Evolutionary conservation across 192 early-diverging fungal species (phyloP).

Genomic region (Podila minutissima): DNA sequence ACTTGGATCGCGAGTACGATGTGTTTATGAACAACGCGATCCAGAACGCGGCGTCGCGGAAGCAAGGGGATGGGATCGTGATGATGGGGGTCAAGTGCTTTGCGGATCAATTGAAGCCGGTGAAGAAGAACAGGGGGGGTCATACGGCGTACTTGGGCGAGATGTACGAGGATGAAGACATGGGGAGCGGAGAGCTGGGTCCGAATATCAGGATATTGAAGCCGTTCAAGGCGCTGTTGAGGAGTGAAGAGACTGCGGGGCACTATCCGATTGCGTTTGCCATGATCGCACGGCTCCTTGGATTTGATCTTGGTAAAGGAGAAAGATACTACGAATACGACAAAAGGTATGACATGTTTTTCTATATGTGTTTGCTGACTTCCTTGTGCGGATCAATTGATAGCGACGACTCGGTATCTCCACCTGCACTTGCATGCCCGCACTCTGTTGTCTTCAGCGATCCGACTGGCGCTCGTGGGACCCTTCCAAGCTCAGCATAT

Average conservation of each 20-base stretch:
- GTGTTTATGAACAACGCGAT: constrained; percentile 65
- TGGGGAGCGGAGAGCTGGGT: constrained; percentile 27
- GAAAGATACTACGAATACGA: too few relatives aligned
- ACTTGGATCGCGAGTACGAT: constrained; percentile 55
- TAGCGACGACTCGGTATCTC: constrained; percentile 77
- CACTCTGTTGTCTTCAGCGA: constrained; percentile 85
- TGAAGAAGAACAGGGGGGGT: neutral
- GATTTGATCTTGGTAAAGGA: constrained; percentile 61
- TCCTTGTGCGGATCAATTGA: too few relatives aligned
- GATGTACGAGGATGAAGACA: constrained; percentile 49
- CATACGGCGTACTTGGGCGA: neutral
- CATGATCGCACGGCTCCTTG: constrained; percentile 42
- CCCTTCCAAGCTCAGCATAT: constrained; percentile 88
- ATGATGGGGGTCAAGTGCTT: constrained; percentile 73
- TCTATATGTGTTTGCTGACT: too few relatives aligned
- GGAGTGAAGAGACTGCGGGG: constrained; percentile 57
- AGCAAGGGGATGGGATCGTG: constrained; percentile 76
- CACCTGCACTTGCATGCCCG: constrained; percentile 89
- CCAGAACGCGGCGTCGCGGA: constrained; percentile 70
- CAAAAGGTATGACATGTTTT: too few relatives aligned
- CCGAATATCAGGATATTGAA: constrained; percentile 46
- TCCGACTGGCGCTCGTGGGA: constrained; percentile 89
- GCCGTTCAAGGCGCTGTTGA: constrained; percentile 59
- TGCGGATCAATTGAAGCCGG: constrained; percentile 25
- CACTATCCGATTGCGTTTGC: constrained; percentile 89